These are phyloP conservation scores for Hygrophorus russula DNA, from an alignment of 768 basidiomycete genomes.

Conservation along the genomic window DNA sequence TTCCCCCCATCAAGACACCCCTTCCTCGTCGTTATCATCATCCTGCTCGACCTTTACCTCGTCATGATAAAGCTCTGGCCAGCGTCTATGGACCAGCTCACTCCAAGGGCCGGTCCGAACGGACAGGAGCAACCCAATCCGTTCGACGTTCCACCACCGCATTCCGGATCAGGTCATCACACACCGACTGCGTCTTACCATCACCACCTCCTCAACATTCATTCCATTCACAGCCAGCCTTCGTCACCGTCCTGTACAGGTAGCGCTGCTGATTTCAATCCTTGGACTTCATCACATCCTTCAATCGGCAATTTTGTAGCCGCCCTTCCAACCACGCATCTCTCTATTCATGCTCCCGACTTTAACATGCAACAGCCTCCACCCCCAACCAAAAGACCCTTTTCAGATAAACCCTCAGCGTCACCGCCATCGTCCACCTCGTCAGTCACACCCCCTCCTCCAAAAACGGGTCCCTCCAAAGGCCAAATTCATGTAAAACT, in stretches of 20 bases:
- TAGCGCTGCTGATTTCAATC: slow-evolving; percentile 28
- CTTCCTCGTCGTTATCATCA: slow-evolving; percentile 8
- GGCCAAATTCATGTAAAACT: slow-evolving; percentile 95
- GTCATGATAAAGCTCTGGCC: slow-evolving; percentile 68
- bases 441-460: slow-evolving; percentile 20
- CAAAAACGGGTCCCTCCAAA: slow-evolving; percentile 21
- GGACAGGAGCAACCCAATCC: slow-evolving; percentile 39
- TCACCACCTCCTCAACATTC: slow-evolving; percentile 26
- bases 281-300: slow-evolving; percentile 23
- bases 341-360: slow-evolving; percentile 79
- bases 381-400: slow-evolving; percentile 23
- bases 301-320: slow-evolving; percentile 36
- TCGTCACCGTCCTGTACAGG: slow-evolving; percentile 17
- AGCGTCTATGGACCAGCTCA: slow-evolving; percentile 42
- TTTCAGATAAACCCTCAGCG: slow-evolving; percentile 23
- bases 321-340: slow-evolving; percentile 43
- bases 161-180: slow-evolving; percentile 10
- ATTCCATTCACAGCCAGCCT: slow-evolving; percentile 13
- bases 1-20: neutral
- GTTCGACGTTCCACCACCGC: slow-evolving; percentile 32
- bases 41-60: slow-evolving; percentile 13
- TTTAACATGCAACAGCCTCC: slow-evolving; percentile 71
- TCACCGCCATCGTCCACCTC: slow-evolving; percentile 28
- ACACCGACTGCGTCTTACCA: slow-evolving; percentile 20
- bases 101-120: slow-evolving; percentile 38